phyloP scores from a whole-genome alignment of 2,329 filamentous ascomycete genomes.

The Paecilomyces fulvus region DNA sequence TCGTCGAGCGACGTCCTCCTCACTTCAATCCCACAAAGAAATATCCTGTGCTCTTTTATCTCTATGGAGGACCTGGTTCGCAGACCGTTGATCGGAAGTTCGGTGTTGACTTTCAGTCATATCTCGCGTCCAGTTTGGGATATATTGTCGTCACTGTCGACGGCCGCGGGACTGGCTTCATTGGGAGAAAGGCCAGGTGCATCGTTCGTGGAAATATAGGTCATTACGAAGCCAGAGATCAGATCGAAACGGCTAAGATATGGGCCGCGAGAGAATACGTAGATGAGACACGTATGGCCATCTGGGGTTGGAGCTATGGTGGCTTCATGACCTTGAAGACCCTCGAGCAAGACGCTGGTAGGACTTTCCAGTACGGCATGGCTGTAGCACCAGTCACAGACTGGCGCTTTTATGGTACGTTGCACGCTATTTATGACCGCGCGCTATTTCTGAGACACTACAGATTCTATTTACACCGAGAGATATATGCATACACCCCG shows the following conservation, averaged over 20 bases:
- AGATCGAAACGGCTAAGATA: conserved; percentile 80
- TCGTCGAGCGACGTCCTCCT: conserved; percentile 78
- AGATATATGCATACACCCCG: conserved; percentile 95
- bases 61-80: conserved; percentile 92
- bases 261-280: conserved; percentile 78
- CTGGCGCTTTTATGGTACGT: conserved; percentile 75
- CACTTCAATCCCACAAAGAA: conserved; percentile 76
- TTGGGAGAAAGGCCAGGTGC: conserved; percentile 74
- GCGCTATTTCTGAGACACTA: background rate
- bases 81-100: conserved; percentile 79
- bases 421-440: background rate
- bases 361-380: conserved; percentile 94
- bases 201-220: conserved; percentile 77
- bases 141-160: conserved; percentile 95
- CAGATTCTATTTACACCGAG: conserved; percentile 31
- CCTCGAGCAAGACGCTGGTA: conserved; percentile 78
- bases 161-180: conserved; percentile 83
- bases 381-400: conserved; percentile 97
- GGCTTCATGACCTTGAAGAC: conserved; percentile 94
- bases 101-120: conserved; percentile 79
- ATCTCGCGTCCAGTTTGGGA: conserved; percentile 72
- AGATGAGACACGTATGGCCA: conserved; percentile 71
- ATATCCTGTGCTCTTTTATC: conserved; percentile 89
- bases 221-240: conserved; percentile 75
- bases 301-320: conserved; percentile 98